These are phyloP conservation scores for Cryptococcus maquisensis DNA, from an alignment of 1,284 basidiomycete species.

Conservation along the genomic window DNA sequence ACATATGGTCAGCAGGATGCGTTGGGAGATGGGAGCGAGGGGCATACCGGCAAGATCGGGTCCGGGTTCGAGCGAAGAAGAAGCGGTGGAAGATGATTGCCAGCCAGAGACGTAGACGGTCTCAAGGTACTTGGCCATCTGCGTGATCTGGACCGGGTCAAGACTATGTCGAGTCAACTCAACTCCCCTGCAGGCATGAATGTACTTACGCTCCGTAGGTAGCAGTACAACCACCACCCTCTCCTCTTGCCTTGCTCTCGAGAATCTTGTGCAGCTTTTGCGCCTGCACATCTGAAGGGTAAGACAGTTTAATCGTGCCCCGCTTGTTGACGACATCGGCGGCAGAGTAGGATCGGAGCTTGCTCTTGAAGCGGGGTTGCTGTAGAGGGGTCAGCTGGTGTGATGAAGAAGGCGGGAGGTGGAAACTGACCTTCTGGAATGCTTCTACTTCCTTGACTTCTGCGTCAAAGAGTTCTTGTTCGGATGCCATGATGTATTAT, in stretches of 20 bases:
- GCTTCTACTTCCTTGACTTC: constrained; percentile 81
- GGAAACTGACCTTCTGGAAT: constrained; percentile 82
- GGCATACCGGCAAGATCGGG: constrained; percentile 82
- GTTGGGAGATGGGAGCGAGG: background rate
- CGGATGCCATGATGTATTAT: constrained; percentile 22
- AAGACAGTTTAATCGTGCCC: constrained; percentile 77
- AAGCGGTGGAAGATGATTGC: constrained; percentile 82
- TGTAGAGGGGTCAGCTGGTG: constrained; percentile 38
- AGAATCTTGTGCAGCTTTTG: constrained; percentile 75
- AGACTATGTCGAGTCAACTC: constrained; percentile 55
- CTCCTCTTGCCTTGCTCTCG: constrained; percentile 48
- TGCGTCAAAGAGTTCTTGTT: constrained; percentile 58
- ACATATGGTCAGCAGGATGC: background rate
- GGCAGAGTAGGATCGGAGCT: constrained; percentile 85
- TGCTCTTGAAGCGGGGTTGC: constrained; percentile 79
- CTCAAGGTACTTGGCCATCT: constrained; percentile 94
- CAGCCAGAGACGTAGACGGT: constrained; percentile 95
- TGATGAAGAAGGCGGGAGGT: background rate
- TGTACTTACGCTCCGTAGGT: constrained; percentile 89
- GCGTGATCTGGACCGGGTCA: constrained; percentile 89
- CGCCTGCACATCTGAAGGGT: constrained; percentile 77
- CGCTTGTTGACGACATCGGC: constrained; percentile 91
- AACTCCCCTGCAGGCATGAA: background rate
- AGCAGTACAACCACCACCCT: constrained; percentile 45
- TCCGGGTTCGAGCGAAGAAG: constrained; percentile 94